Evolutionary conservation across 305 asterid genomes (phyloP).

Genomic region (Fraxinus baroniana): DNA sequence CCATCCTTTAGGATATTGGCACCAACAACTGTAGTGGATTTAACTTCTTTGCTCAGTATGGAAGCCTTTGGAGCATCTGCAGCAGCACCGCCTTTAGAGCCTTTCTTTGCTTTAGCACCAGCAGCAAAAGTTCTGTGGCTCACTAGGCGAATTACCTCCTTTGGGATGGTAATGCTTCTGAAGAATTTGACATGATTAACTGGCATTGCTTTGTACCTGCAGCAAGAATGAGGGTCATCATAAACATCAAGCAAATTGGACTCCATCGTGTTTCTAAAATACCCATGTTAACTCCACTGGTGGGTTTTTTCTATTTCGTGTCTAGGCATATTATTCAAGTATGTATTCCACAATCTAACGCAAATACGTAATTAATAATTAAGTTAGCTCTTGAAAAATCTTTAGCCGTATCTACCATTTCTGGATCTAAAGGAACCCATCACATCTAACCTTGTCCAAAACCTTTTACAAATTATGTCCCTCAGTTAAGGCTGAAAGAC

Average conservation of each 20-base stretch:
- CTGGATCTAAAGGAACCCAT: too few species aligned
- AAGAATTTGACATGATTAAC: conserved; percentile 35
- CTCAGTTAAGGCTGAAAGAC: too few species aligned
- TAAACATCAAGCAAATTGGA: conserved; percentile 1
- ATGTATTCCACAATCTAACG: not conserved
- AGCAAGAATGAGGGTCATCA: conserved; percentile 22
- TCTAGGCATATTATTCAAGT: not conserved
- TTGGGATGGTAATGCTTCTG: conserved; percentile 28
- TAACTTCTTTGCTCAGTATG: too few species aligned
- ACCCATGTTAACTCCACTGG: not conserved
- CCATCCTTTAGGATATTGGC: conserved; percentile 28
- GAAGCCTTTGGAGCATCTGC: too few species aligned
- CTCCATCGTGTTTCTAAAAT: not conserved
- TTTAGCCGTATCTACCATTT: too few species aligned
- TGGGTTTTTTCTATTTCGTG: not conserved
- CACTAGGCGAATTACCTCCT: too few species aligned
- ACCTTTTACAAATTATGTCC: too few species aligned
- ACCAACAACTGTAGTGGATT: conserved; percentile 48
- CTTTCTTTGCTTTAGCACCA: too few species aligned
- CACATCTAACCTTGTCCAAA: too few species aligned
- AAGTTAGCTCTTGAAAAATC: too few species aligned
- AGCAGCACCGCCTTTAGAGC: conserved; percentile 19
- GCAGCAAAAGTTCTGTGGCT: too few species aligned
- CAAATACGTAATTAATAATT: not conserved
- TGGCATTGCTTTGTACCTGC: conserved; percentile 49